Base-by-base conservation (phyloP, 129 eudicot genomes). In the Cynara cardunculus region DNA sequence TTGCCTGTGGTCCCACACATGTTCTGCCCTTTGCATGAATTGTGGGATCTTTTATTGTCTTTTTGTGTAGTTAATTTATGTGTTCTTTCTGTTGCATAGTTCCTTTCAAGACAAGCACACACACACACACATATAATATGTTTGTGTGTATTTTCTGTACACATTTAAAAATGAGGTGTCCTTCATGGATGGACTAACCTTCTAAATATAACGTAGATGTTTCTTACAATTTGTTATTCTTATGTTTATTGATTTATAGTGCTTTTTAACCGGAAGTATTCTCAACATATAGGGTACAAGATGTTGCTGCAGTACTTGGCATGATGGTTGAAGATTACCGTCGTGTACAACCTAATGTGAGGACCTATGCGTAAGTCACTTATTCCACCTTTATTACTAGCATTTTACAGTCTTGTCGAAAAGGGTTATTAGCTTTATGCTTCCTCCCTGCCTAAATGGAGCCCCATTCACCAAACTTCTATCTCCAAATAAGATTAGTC, bases 281-380 rank as follows among this genome's bases (percentile, higher is more conserved):
- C 10, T 84, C 76, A 74, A 66, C 56, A 71, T 78, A 24, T 71
- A 95, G 99, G 97, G 93, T 92, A 78, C 99, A 90, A 88, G 97
- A 95, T 89, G 99, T 95, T 78, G 97, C 96, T 76, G 97, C 89
- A 83, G 71, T 95, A 59, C 93, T 95, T 73, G 99, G 99, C 76
- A 92, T 95, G 97, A 95, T 95, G 99, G 91, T 95, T 76, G 99
- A 95, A 87, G 90, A 86, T 86, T 81, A 92, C 87, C 85, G 87
- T 22, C 90, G 93, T 62, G 76, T 95, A 81, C 99, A 95, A 81
- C 99, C 99, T 66, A 84, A 95, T 77, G 91, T 89, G 89, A 92
- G 82, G 85, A 94, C 99, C 84, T 86, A 94, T 81, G 99, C 96
- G 99, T 94, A 90, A 94, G 99, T 77, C 62, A 6, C 67, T 28